phyloP scores from a whole-genome alignment of 805 yeast species.

The Metschnikowia noctiluminum region DNA sequence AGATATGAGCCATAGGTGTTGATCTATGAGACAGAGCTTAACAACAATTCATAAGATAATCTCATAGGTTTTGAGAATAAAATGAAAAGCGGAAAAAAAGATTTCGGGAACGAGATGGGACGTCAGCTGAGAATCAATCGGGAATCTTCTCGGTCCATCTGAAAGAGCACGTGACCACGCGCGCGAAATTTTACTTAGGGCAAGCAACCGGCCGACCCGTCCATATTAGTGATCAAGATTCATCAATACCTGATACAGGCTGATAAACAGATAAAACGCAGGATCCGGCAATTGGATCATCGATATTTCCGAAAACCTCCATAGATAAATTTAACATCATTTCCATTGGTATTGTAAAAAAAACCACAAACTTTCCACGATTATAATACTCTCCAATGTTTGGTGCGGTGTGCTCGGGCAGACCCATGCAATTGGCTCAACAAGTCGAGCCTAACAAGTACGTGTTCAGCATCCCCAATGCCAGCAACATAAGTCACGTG shows the following conservation, averaged over 20 bases:
- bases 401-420: slow-evolving; percentile 74
- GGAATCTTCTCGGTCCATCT: slow-evolving; percentile 11
- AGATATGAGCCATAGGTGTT: too few relatives aligned
- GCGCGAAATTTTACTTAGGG: slow-evolving; percentile 2
- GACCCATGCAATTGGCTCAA: slow-evolving; percentile 54
- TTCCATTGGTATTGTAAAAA: too few relatives aligned
- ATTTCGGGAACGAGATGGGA: neutral
- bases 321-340: too few relatives aligned
- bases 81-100: neutral
- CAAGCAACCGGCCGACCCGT: neutral
- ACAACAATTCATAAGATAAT: neutral
- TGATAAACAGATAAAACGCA: neutral
- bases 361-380: neutral
- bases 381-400: slow-evolving; percentile 39
- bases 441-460: slow-evolving; percentile 71
- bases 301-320: too few relatives aligned
- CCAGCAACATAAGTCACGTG: slow-evolving; percentile 68
- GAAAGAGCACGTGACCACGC: slow-evolving; percentile 8
- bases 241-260: neutral
- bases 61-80: slow-evolving; percentile 12
- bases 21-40: too few relatives aligned
- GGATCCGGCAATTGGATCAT: too few relatives aligned
- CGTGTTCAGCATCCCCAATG: slow-evolving; percentile 59
- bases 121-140: neutral
- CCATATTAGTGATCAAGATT: neutral